Percentiles rank a stretch among this genome's conserved stretches.
Evolutionary conservation across 164 flowering plant genomes (phyloP).

Genomic region (Santalum album): DNA sequence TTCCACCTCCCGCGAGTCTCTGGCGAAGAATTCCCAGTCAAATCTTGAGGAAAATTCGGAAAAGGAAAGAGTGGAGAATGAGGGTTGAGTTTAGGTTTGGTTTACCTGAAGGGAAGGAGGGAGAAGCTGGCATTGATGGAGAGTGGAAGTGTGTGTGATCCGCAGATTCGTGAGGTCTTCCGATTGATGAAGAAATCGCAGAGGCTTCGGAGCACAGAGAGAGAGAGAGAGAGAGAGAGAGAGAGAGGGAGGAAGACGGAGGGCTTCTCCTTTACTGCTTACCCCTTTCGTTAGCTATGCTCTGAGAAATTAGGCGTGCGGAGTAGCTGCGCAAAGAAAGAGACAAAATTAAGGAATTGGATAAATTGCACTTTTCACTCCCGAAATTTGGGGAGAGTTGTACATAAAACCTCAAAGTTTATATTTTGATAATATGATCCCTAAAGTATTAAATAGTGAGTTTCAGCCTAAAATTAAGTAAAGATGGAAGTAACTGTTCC

Average conservation of each 20-base stretch:
- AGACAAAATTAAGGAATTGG: too few relatives aligned
- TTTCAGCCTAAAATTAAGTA: too few relatives aligned
- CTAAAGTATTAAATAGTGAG: too few relatives aligned
- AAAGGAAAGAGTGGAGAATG: background rate
- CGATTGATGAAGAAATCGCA: too few relatives aligned
- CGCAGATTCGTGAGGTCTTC: constrained; percentile 21
- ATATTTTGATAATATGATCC: too few relatives aligned
- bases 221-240: background rate
- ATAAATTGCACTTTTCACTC: too few relatives aligned
- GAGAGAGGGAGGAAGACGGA: background rate
- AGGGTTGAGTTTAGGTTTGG: constrained; percentile 3
- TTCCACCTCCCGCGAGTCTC: constrained; percentile 51
- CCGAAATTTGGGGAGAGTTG: too few relatives aligned
- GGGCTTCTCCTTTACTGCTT: background rate
- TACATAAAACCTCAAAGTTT: too few relatives aligned
- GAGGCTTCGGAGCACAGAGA: background rate
- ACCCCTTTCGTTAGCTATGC: too few relatives aligned
- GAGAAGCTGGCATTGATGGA: constrained; percentile 55
- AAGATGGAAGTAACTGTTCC: too few relatives aligned
- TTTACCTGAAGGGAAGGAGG: constrained; percentile 30
- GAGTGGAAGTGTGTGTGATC: constrained; percentile 3
- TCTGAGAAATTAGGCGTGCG: too few relatives aligned
- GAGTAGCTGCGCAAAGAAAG: too few relatives aligned
- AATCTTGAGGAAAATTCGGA: background rate
- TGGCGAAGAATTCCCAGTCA: constrained; percentile 4